Evolutionary conservation across 2,329 filamentous ascomycete species (phyloP).

Genomic region (Exophiala alcalophila): DNA sequence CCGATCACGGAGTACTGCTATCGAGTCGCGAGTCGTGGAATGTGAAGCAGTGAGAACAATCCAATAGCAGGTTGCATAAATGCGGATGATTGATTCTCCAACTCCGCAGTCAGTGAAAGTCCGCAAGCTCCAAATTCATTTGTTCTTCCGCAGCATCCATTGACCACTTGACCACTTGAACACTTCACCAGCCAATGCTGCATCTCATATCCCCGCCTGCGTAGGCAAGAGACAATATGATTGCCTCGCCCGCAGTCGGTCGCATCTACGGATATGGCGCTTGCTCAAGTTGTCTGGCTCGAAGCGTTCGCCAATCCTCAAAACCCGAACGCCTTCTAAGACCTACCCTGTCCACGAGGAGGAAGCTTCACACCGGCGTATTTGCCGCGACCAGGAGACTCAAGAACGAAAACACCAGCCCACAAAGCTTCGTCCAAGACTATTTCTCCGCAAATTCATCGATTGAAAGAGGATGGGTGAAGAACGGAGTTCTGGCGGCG

Average conservation of each 20-base stretch:
- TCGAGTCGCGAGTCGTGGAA: too few relatives aligned
- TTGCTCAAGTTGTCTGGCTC: constrained; percentile 22
- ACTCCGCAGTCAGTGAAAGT: too few relatives aligned
- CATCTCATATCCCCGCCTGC: not conserved
- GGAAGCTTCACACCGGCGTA: constrained; percentile 26
- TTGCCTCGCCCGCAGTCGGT: constrained; percentile 23
- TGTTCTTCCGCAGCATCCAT: constrained; percentile 2
- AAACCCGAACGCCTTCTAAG: constrained; percentile 13
- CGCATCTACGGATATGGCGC: constrained; percentile 18
- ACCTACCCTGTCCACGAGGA: constrained; percentile 22
- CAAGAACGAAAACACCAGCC: constrained; percentile 10
- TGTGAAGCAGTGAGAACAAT: too few relatives aligned
- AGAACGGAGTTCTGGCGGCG: constrained; percentile 27
- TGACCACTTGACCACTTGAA: too few relatives aligned
- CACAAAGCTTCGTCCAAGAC: constrained; percentile 28
- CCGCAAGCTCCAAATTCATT: too few relatives aligned
- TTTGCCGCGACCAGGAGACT: constrained; percentile 6
- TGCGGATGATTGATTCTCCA: too few relatives aligned
- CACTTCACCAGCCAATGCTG: too few relatives aligned
- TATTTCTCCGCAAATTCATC: constrained; percentile 32
- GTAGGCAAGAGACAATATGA: constrained; percentile 16
- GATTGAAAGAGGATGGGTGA: constrained; percentile 31
- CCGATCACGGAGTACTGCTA: too few relatives aligned
- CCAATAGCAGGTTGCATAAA: too few relatives aligned
- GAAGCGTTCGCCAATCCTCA: constrained; percentile 12